Percentiles rank a stretch among this genome's conserved stretches.
phyloP scores from a whole-genome alignment of 106 monocot genomes.

The Allium fistulosum region DNA sequence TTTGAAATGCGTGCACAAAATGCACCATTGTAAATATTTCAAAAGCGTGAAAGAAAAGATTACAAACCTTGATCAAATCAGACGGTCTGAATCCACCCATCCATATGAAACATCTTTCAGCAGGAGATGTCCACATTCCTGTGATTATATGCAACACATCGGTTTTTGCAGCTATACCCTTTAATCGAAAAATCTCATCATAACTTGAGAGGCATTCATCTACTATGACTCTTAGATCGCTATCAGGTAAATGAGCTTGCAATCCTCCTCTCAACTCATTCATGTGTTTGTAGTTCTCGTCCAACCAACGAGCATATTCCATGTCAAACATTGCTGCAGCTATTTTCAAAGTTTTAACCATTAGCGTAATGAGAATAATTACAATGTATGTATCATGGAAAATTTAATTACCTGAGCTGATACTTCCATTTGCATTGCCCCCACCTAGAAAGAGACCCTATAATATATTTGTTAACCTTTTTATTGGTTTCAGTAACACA shows the following conservation, averaged over 20 bases:
- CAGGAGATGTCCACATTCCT: conserved; percentile 84
- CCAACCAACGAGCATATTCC: conserved; percentile 86
- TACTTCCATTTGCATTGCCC: conserved; percentile 41
- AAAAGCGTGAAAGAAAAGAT: too few relatives aligned
- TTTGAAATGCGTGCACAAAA: too few relatives aligned
- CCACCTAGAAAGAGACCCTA: conserved; percentile 57
- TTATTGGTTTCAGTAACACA: too few relatives aligned
- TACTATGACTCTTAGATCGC: conserved; percentile 55
- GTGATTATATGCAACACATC: conserved; percentile 90
- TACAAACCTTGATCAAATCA: conserved; percentile 74
- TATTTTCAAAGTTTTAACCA: neutral
- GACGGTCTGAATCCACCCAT: conserved; percentile 94
- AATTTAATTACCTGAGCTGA: conserved; percentile 44
- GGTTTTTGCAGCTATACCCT: conserved; percentile 40
- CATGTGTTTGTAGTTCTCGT: conserved; percentile 61
- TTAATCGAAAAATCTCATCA: conserved; percentile 69
- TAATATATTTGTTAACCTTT: neutral
- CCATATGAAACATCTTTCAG: conserved; percentile 94
- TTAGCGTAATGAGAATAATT: neutral
- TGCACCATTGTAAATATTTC: too few relatives aligned
- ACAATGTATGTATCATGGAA: too few relatives aligned
- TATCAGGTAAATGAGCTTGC: conserved; percentile 53
- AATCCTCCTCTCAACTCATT: conserved; percentile 56
- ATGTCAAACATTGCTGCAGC: conserved; percentile 70
- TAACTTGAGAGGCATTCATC: conserved; percentile 68